Evolutionary conservation across 2,329 filamentous ascomycete species (phyloP).

Genomic region (Ramichloridium luteum): DNA sequence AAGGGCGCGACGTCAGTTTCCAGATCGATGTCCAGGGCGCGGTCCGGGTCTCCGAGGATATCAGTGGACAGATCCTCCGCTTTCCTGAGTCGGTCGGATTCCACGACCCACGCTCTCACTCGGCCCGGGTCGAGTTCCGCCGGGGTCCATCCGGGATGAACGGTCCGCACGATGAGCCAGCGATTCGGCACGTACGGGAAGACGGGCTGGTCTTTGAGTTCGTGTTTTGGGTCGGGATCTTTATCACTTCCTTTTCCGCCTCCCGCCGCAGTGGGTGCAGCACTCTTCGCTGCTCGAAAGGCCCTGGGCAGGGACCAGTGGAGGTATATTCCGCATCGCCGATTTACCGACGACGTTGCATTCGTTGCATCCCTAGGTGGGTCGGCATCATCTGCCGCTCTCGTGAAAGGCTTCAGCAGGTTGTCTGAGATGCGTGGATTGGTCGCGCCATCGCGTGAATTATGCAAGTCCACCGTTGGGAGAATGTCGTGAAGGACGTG

Average conservation of each 20-base stretch:
- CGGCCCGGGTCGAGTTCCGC: background rate
- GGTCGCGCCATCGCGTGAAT: slow-evolving; percentile 1
- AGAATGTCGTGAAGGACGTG: slow-evolving; percentile 3
- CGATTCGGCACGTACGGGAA: slow-evolving; percentile 6
- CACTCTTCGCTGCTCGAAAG: no score
- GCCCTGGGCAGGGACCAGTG: slow-evolving; percentile 4
- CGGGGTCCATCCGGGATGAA: slow-evolving; percentile 3
- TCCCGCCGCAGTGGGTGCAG: no score
- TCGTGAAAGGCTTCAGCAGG: no score
- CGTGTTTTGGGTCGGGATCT: slow-evolving; percentile 1
- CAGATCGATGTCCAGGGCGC: slow-evolving; percentile 5
- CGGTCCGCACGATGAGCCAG: slow-evolving; percentile 7
- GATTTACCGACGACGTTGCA: background rate
- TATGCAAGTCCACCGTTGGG: slow-evolving; percentile 1
- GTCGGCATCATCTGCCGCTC: no score
- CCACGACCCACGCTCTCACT: slow-evolving; percentile 6
- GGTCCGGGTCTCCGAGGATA: no score
- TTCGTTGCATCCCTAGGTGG: slow-evolving; percentile 1
- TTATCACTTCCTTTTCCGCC: slow-evolving; percentile 1
- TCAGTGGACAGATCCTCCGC: slow-evolving; percentile 3
- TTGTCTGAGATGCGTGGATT: slow-evolving; percentile 4
- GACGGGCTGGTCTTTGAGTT: no score
- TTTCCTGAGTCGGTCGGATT: slow-evolving; percentile 6
- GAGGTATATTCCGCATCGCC: slow-evolving; percentile 4
- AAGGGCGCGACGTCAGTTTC: slow-evolving; percentile 5